A percentile compares a stretch with the other conserved stretches of the same genome.
phyloP scores from a whole-genome alignment of 176 grass and related monocot genomes.

The Zizania latifolia region DNA sequence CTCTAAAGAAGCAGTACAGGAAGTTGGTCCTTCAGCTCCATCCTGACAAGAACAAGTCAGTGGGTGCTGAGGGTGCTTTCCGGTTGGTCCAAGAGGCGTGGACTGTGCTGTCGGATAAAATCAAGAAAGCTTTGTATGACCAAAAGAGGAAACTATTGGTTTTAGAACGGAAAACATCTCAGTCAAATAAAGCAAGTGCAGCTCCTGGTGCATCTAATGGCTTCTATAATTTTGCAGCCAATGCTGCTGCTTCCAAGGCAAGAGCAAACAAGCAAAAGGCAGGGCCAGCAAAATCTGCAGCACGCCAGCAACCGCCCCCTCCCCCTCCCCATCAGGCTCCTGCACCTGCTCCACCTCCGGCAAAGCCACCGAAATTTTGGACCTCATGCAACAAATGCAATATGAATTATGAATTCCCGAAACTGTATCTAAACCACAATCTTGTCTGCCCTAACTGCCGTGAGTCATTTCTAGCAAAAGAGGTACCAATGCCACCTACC shows the following conservation, averaged over 20 bases:
- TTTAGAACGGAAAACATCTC: background rate
- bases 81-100: slow-evolving; percentile 24
- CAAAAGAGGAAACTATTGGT: slow-evolving; percentile 18
- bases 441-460: slow-evolving; percentile 34
- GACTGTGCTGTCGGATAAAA: slow-evolving; percentile 36
- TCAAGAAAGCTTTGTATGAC: slow-evolving; percentile 21
- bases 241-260: background rate
- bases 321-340: background rate
- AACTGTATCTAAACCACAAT: slow-evolving; percentile 25
- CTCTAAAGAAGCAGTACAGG: slow-evolving; percentile 14
- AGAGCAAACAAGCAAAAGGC: slow-evolving; percentile 20
- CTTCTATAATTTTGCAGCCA: slow-evolving; percentile 17
- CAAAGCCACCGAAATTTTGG: slow-evolving; percentile 32
- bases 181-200: background rate
- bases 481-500: slow-evolving; percentile 20
- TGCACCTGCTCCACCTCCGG: background rate
- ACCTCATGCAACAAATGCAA: slow-evolving; percentile 44
- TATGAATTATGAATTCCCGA: slow-evolving; percentile 44
- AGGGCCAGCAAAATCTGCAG: slow-evolving; percentile 1
- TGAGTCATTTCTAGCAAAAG: slow-evolving; percentile 32
- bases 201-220: slow-evolving; percentile 13
- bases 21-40: slow-evolving; percentile 29
- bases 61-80: slow-evolving; percentile 41
- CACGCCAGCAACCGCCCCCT: background rate
- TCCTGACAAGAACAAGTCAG: slow-evolving; percentile 32